Conservation (phyloP, 2,329 filamentous ascomycete genomes). For the Colletotrichum sp. region DNA sequence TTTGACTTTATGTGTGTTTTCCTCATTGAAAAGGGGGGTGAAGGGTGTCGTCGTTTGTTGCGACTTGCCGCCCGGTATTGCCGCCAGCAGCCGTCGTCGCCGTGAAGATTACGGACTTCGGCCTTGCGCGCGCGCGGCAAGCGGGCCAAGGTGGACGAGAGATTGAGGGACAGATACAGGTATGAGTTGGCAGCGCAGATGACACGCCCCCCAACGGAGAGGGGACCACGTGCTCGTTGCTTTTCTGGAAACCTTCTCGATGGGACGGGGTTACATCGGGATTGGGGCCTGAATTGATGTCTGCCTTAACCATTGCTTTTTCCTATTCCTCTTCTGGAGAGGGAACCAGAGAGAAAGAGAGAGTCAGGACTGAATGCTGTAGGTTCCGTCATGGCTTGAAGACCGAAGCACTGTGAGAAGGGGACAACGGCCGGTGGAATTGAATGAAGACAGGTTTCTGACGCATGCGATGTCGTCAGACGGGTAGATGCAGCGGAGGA, state of each 20-base stretch:
- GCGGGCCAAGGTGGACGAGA: background rate
- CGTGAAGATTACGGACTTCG: background rate
- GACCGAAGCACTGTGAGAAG: background rate
- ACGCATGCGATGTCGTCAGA: background rate
- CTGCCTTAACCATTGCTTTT: background rate
- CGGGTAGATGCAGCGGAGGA: background rate
- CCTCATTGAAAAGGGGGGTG: background rate
- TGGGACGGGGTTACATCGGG: background rate
- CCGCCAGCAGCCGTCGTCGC: background rate
- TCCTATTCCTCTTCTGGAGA: background rate
- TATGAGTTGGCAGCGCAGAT: background rate
- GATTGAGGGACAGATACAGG: background rate
- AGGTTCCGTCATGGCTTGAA: background rate
- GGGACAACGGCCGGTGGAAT: background rate
- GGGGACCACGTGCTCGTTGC: background rate
- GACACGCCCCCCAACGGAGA: background rate
- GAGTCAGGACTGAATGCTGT: background rate
- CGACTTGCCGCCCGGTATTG: background rate
- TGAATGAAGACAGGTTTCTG: background rate
- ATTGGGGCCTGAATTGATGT: background rate
- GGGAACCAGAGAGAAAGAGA: background rate
- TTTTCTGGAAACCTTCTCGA: constrained; percentile 14
- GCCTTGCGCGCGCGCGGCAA: background rate
- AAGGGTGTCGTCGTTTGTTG: background rate
- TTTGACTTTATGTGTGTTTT: background rate